Evolutionary conservation across 495 filamentous ascomycete species (phyloP), one percentile per base, ranked within the genome.

Genomic region (Penicillium parvum): DNA sequence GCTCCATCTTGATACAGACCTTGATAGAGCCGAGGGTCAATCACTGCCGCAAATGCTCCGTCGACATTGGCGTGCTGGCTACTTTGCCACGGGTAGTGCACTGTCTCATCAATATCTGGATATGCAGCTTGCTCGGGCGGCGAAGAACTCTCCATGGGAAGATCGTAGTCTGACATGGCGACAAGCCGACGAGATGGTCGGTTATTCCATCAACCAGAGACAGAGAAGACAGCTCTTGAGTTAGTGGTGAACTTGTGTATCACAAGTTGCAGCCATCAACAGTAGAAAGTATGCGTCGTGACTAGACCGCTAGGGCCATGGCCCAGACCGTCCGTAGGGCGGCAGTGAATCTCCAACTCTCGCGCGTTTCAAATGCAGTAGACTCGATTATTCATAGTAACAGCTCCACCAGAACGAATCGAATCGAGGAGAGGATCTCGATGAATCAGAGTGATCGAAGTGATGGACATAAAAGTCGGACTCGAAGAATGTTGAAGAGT

Each of bases 1-100:
- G 47, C 14, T 45, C 34, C 4, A 33, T 32, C 28, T 63, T 45
- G 2, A 23, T 53, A 56, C 7, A 58, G 30, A 12, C 48, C 62
- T 39, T 49, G 57, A 48, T 66, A 72, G 28, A 73, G 52, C 26
- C 68, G 61, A 25, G 70, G 70, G 33, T 73, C 70, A 39, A 73
- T 50, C 37, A 62, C 62, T 17, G 62, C 33, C 32, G 56, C 45
- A 7, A 56, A 3, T 52, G 14, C 5, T 52, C 57, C 6, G 37
- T 11, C 10, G 48, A n/a, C n/a, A n/a, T n/a, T 36, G 18, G 50
- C 9, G 37, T 46, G 45, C 26, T 59, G 57, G 18, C 15, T 36
- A 10, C 46, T 55, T 41, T 65, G 63, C 65, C 63, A 70, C 38
- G 65, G 55, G 23, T 68, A 69, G 3, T 63, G 60, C 6, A 63